Conservation (phyloP, 345 rosid species). For the Conringia planisiliqua region DNA sequence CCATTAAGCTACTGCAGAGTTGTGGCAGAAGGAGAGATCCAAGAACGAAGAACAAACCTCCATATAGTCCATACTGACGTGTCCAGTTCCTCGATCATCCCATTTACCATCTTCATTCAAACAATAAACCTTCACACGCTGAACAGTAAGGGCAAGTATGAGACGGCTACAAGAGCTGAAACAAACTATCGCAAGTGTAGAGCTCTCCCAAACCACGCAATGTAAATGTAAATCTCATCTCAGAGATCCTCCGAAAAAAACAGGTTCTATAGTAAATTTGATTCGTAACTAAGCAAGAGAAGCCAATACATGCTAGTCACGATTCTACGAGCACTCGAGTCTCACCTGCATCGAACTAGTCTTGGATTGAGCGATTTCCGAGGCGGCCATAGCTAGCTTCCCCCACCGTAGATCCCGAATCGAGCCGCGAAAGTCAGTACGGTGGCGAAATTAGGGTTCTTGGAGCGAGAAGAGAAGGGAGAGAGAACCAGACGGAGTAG, state of each 20-base stretch:
- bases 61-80: slow-evolving; percentile 68
- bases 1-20: too few species aligned
- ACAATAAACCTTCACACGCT: slow-evolving; percentile 90
- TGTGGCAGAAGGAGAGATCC: neutral
- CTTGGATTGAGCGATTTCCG: slow-evolving; percentile 40
- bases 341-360: slow-evolving; percentile 77
- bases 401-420: slow-evolving; percentile 23
- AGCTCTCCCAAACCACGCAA: neutral
- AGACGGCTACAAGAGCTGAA: neutral
- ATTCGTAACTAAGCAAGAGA: neutral
- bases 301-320: neutral
- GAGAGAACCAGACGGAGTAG: slow-evolving; percentile 21
- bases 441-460: slow-evolving; percentile 50
- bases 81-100: slow-evolving; percentile 98
- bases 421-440: slow-evolving; percentile 14
- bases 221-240: neutral
- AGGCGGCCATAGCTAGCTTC: slow-evolving; percentile 56
- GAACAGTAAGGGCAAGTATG: slow-evolving; percentile 16
- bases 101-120: slow-evolving; percentile 76
- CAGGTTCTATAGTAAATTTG: neutral
- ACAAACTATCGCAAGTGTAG: neutral
- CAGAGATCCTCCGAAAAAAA: neutral
- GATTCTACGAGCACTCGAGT: neutral
- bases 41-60: slow-evolving; percentile 53
- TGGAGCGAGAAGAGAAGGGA: too few species aligned